phyloP scores from a whole-genome alignment of 2,329 filamentous ascomycete genomes.

The Neofusicoccum sp. region DNA sequence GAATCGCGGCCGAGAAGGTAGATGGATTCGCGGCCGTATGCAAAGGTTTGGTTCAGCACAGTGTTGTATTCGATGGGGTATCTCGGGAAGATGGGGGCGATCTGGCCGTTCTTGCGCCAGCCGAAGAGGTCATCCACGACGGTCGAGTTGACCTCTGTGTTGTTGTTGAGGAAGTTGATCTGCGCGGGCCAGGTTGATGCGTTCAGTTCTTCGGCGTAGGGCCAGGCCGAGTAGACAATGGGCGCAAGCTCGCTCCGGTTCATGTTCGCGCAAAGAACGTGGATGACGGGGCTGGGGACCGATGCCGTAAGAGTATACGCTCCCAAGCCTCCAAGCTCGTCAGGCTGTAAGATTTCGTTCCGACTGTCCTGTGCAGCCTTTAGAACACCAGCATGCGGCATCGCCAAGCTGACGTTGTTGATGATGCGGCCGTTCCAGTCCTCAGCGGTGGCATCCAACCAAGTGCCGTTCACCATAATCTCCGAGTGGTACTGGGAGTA shows the following conservation, averaged over 20 bases:
- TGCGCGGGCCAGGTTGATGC: slow-evolving; percentile 25
- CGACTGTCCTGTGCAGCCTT: slow-evolving; percentile 58
- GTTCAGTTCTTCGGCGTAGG: slow-evolving; percentile 34
- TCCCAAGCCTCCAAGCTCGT: slow-evolving; percentile 59
- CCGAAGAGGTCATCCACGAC: slow-evolving; percentile 68
- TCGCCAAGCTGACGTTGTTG: slow-evolving; percentile 74
- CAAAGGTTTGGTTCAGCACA: slow-evolving; percentile 37
- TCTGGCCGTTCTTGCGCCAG: slow-evolving; percentile 61
- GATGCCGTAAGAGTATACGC: slow-evolving; percentile 67
- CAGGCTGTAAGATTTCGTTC: slow-evolving; percentile 70
- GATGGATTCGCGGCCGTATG: slow-evolving; percentile 48
- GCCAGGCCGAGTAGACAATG: slow-evolving; percentile 64
- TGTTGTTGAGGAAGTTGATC: slow-evolving; percentile 14
- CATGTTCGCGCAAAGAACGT: slow-evolving; percentile 72
- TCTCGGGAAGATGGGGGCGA: slow-evolving; percentile 50
- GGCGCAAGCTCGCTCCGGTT: slow-evolving; percentile 58
- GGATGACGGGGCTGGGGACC: slow-evolving; percentile 67
- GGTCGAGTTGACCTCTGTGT: slow-evolving; percentile 30
- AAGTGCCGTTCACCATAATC: slow-evolving; percentile 66
- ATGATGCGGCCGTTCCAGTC: slow-evolving; percentile 57
- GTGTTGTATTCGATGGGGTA: slow-evolving; percentile 65
- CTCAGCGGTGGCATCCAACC: slow-evolving; percentile 64
- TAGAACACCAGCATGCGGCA: slow-evolving; percentile 72
- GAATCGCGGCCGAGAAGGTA: slow-evolving; percentile 58
- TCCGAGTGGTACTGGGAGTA: slow-evolving; percentile 68